Evolutionary conservation across 805 yeast species (phyloP).

Genomic region (Ascoidea rubescens): DNA sequence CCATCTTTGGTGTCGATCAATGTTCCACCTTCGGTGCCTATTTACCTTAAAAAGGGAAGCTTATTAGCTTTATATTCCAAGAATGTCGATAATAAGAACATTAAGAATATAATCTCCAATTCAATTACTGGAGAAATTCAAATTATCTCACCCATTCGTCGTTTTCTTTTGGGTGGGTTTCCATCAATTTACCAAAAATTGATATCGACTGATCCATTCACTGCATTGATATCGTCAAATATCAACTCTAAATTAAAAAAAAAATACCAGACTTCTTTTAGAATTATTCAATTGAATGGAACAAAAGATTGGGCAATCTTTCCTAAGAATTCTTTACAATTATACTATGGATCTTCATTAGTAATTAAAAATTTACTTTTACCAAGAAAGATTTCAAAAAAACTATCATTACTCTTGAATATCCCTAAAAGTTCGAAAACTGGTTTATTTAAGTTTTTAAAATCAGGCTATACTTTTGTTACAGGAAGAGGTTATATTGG

Average conservation of each 20-base stretch:
- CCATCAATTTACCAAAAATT: conserved; percentile 32
- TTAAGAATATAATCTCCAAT: not conserved
- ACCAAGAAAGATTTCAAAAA: conserved; percentile 25
- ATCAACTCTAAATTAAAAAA: conserved; percentile 8
- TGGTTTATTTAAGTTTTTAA: not conserved
- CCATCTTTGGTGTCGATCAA: conserved; percentile 28
- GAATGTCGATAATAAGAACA: not conserved
- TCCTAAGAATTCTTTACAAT: conserved; percentile 31
- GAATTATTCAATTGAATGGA: conserved; percentile 38
- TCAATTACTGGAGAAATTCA: not conserved
- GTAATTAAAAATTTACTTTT: conserved; percentile 21
- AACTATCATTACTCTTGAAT: not conserved
- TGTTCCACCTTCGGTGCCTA: conserved; percentile 38
- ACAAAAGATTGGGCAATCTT: conserved; percentile 49
- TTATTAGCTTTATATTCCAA: conserved; percentile 25
- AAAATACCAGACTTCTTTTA: conserved; percentile 22
- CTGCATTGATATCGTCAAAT: conserved; percentile 27
- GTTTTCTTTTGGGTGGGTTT: conserved; percentile 25
- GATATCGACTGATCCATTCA: conserved; percentile 32
- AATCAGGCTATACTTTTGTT: conserved; percentile 21
- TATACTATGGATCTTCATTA: conserved; percentile 39
- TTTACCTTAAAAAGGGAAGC: conserved; percentile 30
- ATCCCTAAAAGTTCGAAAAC: not conserved
- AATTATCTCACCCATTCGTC: not conserved
- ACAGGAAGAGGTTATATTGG: conserved; percentile 30